These are phyloP conservation scores for Pezicula radicicola DNA, from an alignment of 2,329 filamentous ascomycete species.

Conservation along the genomic window DNA sequence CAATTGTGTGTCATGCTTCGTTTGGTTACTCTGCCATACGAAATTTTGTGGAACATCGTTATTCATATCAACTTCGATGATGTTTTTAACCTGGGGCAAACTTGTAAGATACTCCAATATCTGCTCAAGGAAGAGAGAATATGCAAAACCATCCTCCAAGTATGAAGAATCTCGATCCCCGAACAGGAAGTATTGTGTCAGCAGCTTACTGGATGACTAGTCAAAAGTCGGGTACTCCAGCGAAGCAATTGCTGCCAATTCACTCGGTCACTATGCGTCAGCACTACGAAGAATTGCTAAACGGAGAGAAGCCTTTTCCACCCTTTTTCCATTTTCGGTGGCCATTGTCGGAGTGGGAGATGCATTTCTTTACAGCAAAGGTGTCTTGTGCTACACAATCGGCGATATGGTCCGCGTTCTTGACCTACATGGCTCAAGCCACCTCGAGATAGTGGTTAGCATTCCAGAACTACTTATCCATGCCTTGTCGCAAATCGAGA, in stretches of 20 bases:
- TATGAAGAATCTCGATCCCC: conserved; percentile 7
- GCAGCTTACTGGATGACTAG: conserved; percentile 16
- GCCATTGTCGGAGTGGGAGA: conserved; percentile 57
- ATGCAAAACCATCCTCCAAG: conserved; percentile 23
- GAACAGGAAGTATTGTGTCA: conserved; percentile 5
- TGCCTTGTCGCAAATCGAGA: conserved; percentile 33
- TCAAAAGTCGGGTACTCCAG: conserved; percentile 23
- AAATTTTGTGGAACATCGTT: conserved; percentile 25
- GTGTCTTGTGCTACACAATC: conserved; percentile 61
- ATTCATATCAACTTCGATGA: conserved; percentile 25
- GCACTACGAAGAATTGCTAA: conserved; percentile 60
- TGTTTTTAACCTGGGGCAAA: conserved; percentile 24
- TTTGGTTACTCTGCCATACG: conserved; percentile 26
- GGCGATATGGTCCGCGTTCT: conserved; percentile 54
- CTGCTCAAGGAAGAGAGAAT: conserved; percentile 25
- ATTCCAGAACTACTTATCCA: conserved; percentile 39
- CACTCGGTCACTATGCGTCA: conserved; percentile 36
- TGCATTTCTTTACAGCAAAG: conserved; percentile 59
- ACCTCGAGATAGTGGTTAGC: conserved; percentile 53
- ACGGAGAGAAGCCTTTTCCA: conserved; percentile 55
- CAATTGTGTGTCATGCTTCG: conserved; percentile 18
- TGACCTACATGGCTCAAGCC: conserved; percentile 48
- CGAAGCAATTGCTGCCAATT: conserved; percentile 15
- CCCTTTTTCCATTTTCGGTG: conserved; percentile 59
- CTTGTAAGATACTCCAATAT: conserved; percentile 21